These are phyloP conservation scores for Chlamydomonas incerta DNA, from an alignment of 139 green algal species.

Conservation along the genomic window DNA sequence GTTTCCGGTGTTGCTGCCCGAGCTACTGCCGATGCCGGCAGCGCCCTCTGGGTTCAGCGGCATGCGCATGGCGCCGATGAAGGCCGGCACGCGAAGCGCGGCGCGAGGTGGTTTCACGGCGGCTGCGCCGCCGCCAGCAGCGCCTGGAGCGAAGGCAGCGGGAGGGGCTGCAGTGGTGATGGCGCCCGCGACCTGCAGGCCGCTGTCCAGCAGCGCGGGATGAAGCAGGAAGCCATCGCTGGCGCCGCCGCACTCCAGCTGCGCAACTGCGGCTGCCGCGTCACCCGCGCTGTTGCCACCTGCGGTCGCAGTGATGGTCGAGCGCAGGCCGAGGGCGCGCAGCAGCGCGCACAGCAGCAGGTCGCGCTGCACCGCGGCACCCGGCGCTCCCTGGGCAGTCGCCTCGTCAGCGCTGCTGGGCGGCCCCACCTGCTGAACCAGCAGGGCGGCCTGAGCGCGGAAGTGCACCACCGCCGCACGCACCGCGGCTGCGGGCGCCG, in stretches of 20 bases:
- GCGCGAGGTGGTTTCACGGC: neutral
- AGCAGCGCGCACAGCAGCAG: neutral
- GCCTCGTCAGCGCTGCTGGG: too few relatives aligned
- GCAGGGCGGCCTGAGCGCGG: neutral
- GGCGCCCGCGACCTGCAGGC: constrained; percentile 57
- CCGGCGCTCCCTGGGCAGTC: too few relatives aligned
- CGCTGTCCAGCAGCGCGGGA: constrained; percentile 67
- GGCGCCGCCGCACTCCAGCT: neutral
- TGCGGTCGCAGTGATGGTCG: too few relatives aligned
- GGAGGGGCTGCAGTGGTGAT: too few relatives aligned
- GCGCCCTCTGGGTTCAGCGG: constrained; percentile 59
- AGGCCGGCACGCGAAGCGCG: constrained; percentile 43
- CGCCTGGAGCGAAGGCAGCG: too few relatives aligned
- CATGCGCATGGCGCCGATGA: constrained; percentile 24
- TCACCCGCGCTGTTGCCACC: too few relatives aligned
- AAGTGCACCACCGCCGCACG: constrained; percentile 32
- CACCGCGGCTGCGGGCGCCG: too few relatives aligned
- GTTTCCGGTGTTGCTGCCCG: too few relatives aligned
- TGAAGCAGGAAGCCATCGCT: constrained; percentile 45
- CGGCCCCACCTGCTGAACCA: too few relatives aligned
- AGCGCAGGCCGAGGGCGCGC: neutral
- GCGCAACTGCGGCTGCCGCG: neutral
- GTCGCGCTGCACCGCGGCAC: too few relatives aligned
- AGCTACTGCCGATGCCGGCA: constrained; percentile 61
- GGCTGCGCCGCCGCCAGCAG: too few relatives aligned